Conservation (phyloP, 2,329 filamentous ascomycete species). For the Talaromyces marneffei region DNA sequence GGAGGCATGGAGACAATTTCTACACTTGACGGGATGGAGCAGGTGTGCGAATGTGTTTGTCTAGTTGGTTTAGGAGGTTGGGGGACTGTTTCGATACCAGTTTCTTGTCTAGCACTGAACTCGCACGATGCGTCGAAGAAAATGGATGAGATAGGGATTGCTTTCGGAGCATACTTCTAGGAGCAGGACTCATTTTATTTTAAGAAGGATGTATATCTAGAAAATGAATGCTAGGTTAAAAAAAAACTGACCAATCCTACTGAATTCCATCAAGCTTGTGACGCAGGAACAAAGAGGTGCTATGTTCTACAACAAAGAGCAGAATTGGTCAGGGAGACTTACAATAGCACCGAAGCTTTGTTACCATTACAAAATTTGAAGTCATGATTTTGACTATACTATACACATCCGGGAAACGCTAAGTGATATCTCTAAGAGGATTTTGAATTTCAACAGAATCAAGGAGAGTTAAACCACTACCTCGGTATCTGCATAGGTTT, state of each 20-base stretch:
- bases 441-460: too few relatives aligned
- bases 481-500: too few relatives aligned
- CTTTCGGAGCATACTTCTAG: too few relatives aligned
- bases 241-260: too few relatives aligned
- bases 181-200: neutral
- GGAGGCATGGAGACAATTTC: neutral
- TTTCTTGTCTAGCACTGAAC: neutral
- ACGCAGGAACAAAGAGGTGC: too few relatives aligned
- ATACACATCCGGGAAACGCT: neutral
- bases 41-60: neutral
- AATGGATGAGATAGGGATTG: neutral
- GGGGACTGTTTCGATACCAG: neutral
- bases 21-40: too few relatives aligned
- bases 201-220: too few relatives aligned
- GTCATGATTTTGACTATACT: neutral
- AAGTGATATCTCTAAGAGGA: neutral
- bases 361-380: neutral
- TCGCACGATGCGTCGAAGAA: neutral
- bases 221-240: too few relatives aligned
- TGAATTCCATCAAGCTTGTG: too few relatives aligned
- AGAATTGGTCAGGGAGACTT: neutral
- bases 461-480: too few relatives aligned
- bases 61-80: neutral
- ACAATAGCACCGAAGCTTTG: neutral
- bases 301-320: too few relatives aligned